Evolutionary conservation across 2,329 filamentous ascomycete genomes (phyloP).

Genomic region (Fusarium agapanthi): DNA sequence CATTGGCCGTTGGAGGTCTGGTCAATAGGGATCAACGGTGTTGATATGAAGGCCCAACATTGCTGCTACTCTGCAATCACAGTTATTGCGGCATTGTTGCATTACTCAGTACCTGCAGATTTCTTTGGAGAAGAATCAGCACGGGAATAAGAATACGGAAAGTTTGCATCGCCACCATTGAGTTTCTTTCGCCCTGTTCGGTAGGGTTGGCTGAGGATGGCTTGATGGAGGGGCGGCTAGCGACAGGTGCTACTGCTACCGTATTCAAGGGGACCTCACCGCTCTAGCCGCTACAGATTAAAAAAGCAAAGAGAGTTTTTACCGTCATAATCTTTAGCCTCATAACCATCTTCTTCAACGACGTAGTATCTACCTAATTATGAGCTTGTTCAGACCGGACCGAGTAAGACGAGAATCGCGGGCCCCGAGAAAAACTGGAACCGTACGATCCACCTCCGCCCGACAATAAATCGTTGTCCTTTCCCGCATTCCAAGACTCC

Average conservation of each 20-base stretch:
- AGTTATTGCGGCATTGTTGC: not conserved
- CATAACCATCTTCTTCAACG: not conserved
- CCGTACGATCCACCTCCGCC: constrained; percentile 18
- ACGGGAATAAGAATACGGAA: constrained; percentile 8
- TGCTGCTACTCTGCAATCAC: not conserved
- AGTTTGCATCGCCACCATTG: constrained; percentile 13
- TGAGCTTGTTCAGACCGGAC: not conserved
- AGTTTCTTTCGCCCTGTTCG: not conserved
- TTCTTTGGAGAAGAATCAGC: not conserved
- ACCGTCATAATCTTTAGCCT: not conserved
- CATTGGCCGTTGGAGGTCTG: not conserved
- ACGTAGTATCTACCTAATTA: not conserved
- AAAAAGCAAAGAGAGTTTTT: not conserved
- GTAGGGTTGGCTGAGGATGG: not conserved
- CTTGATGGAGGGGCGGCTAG: constrained; percentile 24
- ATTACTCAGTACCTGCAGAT: not conserved
- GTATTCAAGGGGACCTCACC: constrained; percentile 9
- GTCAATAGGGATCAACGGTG: not conserved
- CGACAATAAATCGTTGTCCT: constrained; percentile 4
- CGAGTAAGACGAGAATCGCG: constrained; percentile 16
- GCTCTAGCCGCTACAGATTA: constrained; percentile 26
- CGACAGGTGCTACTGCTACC: not conserved
- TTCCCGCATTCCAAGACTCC: constrained; percentile 37
- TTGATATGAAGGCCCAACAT: not conserved
- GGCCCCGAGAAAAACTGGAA: constrained; percentile 31